Percentiles rank a stretch among this genome's conserved stretches.
Conservation (phyloP, 2,329 filamentous ascomycete genomes). For the Talaromyces sp. region DNA sequence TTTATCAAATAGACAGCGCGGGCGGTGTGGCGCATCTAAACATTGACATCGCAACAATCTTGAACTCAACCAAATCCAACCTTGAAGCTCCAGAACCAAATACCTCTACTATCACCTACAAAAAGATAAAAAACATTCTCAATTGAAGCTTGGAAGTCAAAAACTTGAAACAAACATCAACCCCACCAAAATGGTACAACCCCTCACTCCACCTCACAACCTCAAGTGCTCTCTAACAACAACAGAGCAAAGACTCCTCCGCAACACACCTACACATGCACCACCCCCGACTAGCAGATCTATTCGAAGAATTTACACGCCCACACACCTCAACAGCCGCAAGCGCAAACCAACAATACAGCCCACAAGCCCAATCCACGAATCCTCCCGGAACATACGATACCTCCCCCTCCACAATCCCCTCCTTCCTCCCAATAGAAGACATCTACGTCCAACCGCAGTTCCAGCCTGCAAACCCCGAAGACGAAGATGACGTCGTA, state of each 20-base stretch:
- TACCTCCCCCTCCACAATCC: constrained; percentile 36
- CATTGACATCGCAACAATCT: too few species aligned
- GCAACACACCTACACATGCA: constrained; percentile 53
- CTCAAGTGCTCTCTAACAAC: neutral
- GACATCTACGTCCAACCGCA: constrained; percentile 64
- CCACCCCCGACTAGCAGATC: constrained; percentile 51
- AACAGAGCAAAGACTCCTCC: constrained; percentile 55
- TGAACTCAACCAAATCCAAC: too few species aligned
- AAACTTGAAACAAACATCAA: too few species aligned
- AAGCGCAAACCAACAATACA: constrained; percentile 9
- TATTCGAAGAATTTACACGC: constrained; percentile 55
- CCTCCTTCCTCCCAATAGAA: constrained; percentile 56
- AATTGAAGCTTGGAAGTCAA: too few species aligned
- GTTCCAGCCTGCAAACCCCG: constrained; percentile 65
- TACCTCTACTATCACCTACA: too few species aligned
- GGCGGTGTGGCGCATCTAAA: too few species aligned
- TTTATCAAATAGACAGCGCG: too few species aligned
- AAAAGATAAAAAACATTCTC: neutral
- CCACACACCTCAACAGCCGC: constrained; percentile 41
- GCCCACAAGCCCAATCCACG: constrained; percentile 16
- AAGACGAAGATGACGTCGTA: constrained; percentile 69
- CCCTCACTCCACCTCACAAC: neutral
- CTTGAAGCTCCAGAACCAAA: too few species aligned
- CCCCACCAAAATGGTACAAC: neutral
- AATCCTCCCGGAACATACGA: constrained; percentile 29